Evolutionary conservation across 2,329 filamentous ascomycete species (phyloP).

Genomic region (Penicillium vulpinum): DNA sequence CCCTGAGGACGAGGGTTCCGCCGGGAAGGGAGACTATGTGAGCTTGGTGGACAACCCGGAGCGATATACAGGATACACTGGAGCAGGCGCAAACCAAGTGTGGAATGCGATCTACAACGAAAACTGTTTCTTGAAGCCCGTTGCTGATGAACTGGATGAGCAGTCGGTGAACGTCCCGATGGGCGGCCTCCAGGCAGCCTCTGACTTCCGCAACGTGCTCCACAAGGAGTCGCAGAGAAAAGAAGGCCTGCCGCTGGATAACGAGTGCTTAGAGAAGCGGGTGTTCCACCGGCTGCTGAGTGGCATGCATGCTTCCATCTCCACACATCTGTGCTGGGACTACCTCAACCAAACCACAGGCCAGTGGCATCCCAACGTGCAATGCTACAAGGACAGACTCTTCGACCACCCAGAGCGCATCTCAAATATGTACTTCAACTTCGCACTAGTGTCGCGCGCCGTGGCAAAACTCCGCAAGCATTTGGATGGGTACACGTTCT

Average conservation of each 20-base stretch:
- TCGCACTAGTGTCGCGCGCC: slow-evolving; percentile 88
- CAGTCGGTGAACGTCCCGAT: slow-evolving; percentile 36
- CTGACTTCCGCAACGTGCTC: slow-evolving; percentile 62
- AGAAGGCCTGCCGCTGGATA: slow-evolving; percentile 71
- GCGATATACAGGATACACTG: slow-evolving; percentile 90
- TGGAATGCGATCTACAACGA: slow-evolving; percentile 97
- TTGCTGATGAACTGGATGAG: slow-evolving; percentile 25
- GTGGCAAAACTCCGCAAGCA: slow-evolving; percentile 86
- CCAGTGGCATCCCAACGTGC: slow-evolving; percentile 84
- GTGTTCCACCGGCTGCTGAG: slow-evolving; percentile 95
- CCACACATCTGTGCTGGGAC: slow-evolving; percentile 92
- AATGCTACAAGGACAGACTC: slow-evolving; percentile 85
- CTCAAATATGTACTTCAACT: slow-evolving; percentile 99
- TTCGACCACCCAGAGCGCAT: slow-evolving; percentile 85
- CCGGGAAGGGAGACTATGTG: slow-evolving; percentile 91
- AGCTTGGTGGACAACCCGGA: slow-evolving; percentile 92
- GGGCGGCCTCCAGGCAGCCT: slow-evolving; percentile 56
- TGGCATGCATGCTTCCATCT: slow-evolving; percentile 98
- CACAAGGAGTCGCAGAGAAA: slow-evolving; percentile 47
- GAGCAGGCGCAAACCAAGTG: slow-evolving; percentile 79
- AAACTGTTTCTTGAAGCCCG: slow-evolving; percentile 77
- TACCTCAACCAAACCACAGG: slow-evolving; percentile 95
- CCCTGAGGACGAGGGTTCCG: slow-evolving; percentile 85
- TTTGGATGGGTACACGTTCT: slow-evolving; percentile 84
- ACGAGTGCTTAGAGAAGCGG: slow-evolving; percentile 96